Percentiles rank a stretch among this genome's conserved stretches.
Conservation (phyloP, 352 stramenopile genomes). For the Pythium guiyangense region DNA sequence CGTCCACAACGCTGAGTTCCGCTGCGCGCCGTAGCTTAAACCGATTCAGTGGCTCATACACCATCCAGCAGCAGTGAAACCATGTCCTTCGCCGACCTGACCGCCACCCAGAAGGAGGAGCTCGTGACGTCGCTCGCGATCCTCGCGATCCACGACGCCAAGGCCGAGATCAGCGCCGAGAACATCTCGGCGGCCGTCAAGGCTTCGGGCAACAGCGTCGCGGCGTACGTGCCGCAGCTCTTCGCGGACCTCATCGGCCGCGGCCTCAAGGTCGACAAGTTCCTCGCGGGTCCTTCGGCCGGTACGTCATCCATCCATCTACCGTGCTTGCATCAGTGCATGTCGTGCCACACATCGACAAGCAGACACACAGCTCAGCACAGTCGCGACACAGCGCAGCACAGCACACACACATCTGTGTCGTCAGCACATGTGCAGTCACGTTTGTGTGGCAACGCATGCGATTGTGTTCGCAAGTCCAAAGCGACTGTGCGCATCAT, state of each 20-base stretch:
- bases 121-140: constrained; percentile 81
- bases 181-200: constrained; percentile 68
- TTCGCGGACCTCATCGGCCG: constrained; percentile 80
- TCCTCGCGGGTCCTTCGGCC: constrained; percentile 83
- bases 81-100: constrained; percentile 85
- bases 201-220: constrained; percentile 76
- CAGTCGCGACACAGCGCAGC: neutral
- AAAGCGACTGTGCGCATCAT: no score
- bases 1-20: constrained; percentile 60
- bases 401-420: neutral
- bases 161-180: constrained; percentile 75
- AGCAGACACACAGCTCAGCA: neutral
- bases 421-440: no score
- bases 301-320: constrained; percentile 35
- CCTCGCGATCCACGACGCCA: constrained; percentile 71
- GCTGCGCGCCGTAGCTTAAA: constrained; percentile 67
- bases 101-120: constrained; percentile 81
- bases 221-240: constrained; percentile 74
- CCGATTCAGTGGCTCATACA: constrained; percentile 69
- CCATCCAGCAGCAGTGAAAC: constrained; percentile 38
- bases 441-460: no score
- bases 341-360: neutral
- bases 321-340: neutral
- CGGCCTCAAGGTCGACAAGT: constrained; percentile 84
- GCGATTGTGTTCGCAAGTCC: no score